Percentiles rank a stretch among this genome's conserved stretches.
Evolutionary conservation across 768 basidiomycete species (phyloP).

Genomic region (Calocera cornea): DNA sequence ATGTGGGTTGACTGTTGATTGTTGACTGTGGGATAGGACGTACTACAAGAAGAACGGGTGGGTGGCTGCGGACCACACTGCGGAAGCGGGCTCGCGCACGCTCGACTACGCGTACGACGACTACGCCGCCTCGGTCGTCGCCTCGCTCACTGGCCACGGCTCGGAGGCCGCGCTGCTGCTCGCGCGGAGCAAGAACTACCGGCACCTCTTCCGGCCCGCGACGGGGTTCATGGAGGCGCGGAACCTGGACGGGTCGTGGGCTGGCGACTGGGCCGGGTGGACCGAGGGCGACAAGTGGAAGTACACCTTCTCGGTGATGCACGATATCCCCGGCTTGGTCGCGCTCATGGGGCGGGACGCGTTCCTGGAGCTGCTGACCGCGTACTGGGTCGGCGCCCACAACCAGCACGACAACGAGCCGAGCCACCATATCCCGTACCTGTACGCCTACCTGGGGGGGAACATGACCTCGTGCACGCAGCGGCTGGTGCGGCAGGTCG

Average conservation of each 20-base stretch:
- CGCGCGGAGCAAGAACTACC: constrained; percentile 43
- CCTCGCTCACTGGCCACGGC: constrained; percentile 38
- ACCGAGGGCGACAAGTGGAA: constrained; percentile 72
- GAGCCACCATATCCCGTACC: constrained; percentile 74
- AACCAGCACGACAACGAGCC: constrained; percentile 82
- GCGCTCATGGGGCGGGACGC: constrained; percentile 49
- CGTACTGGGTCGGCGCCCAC: constrained; percentile 35
- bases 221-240: constrained; percentile 78
- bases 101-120: constrained; percentile 75
- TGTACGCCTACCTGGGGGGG: constrained; percentile 60
- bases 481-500: constrained; percentile 55
- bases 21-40: constrained; percentile 30
- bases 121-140: constrained; percentile 55
- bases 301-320: constrained; percentile 67
- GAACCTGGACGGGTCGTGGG: constrained; percentile 54
- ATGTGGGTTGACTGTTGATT: background rate
- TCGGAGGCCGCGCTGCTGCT: constrained; percentile 38
- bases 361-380: constrained; percentile 43
- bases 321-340: constrained; percentile 51
- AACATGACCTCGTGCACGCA: constrained; percentile 47
- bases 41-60: constrained; percentile 56
- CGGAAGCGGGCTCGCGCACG: constrained; percentile 65
- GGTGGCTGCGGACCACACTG: constrained; percentile 67
- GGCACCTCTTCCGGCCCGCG: constrained; percentile 49
- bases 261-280: constrained; percentile 50